phyloP scores from a whole-genome alignment of 495 filamentous ascomycete species.

The Neurospora africana region DNA sequence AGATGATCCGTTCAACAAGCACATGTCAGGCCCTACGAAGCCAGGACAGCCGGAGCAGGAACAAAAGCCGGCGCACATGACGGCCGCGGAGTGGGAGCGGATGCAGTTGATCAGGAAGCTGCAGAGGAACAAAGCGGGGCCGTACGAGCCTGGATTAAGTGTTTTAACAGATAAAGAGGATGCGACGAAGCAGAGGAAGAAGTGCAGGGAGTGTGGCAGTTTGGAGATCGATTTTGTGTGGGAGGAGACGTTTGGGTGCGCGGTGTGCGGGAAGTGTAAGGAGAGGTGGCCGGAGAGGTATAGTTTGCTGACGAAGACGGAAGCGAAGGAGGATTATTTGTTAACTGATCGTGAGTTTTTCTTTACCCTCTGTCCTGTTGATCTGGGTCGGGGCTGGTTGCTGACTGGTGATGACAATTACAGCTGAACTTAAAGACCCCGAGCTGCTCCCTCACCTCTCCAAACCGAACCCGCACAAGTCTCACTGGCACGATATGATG shows the following conservation, averaged over 20 bases:
- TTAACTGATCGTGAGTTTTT: conserved; percentile 71
- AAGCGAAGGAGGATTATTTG: conserved; percentile 89
- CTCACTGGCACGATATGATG: conserved; percentile 98
- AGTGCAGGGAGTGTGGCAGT: conserved; percentile 70
- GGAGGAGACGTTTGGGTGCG: conserved; percentile 66
- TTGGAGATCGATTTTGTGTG: conserved; percentile 91
- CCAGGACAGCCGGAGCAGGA: conserved; percentile 29
- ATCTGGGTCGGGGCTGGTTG: background rate
- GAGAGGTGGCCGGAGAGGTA: conserved; percentile 87
- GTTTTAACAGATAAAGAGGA: conserved; percentile 39
- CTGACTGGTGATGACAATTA: conserved; percentile 1
- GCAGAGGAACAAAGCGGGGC: conserved; percentile 62
- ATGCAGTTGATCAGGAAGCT: conserved; percentile 60
- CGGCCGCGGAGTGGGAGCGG: conserved; percentile 83
- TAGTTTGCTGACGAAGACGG: conserved; percentile 89
- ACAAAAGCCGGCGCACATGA: conserved; percentile 80
- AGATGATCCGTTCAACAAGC: conserved; percentile 84
- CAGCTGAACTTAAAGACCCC: conserved; percentile 74
- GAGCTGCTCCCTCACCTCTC: conserved; percentile 80
- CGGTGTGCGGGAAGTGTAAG: conserved; percentile 69
- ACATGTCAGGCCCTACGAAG: conserved; percentile 43
- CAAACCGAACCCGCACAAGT: conserved; percentile 88
- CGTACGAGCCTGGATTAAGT: conserved; percentile 77
- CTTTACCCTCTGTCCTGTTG: no score
- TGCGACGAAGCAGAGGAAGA: conserved; percentile 48